Evolutionary conservation across 345 rosid species (phyloP).

Genomic region (Boechera retrofracta): DNA sequence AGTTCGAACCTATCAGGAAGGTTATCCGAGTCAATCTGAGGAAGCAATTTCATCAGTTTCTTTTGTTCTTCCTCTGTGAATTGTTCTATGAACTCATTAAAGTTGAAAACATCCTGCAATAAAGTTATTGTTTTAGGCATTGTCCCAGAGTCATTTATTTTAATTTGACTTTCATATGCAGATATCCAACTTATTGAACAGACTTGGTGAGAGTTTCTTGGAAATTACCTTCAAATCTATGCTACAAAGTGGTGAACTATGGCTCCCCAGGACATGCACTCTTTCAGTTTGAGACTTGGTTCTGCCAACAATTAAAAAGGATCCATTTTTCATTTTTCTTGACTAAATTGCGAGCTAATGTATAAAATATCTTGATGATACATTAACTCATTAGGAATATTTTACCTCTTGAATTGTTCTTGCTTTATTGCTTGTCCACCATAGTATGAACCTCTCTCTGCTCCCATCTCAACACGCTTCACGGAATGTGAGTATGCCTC

Average conservation of each 20-base stretch:
- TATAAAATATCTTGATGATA: neutral
- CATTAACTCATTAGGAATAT: neutral
- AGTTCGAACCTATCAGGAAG: slow-evolving; percentile 64
- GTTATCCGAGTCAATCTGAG: slow-evolving; percentile 62
- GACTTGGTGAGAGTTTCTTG: slow-evolving; percentile 2
- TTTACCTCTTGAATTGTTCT: slow-evolving; percentile 72
- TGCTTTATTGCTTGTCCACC: slow-evolving; percentile 57
- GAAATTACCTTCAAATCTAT: slow-evolving; percentile 75
- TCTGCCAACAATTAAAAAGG: slow-evolving; percentile 24
- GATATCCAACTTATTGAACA: neutral
- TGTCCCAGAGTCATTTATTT: neutral
- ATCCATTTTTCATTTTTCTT: neutral
- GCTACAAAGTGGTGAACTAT: slow-evolving; percentile 68
- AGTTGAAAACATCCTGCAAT: slow-evolving; percentile 78
- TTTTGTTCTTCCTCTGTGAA: slow-evolving; percentile 84
- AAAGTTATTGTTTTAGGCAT: neutral
- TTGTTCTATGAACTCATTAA: slow-evolving; percentile 68
- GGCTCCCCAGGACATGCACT: slow-evolving; percentile 60
- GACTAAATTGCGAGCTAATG: slow-evolving; percentile 16
- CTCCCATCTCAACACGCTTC: slow-evolving; percentile 49
- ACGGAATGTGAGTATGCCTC: slow-evolving; percentile 68
- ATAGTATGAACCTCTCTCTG: slow-evolving; percentile 50
- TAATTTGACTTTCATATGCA: slow-evolving; percentile 1
- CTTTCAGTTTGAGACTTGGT: slow-evolving; percentile 64
- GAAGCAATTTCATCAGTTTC: slow-evolving; percentile 70